Conservation (phyloP, 177 flowering plant species). For the Vitis hybrid region DNA sequence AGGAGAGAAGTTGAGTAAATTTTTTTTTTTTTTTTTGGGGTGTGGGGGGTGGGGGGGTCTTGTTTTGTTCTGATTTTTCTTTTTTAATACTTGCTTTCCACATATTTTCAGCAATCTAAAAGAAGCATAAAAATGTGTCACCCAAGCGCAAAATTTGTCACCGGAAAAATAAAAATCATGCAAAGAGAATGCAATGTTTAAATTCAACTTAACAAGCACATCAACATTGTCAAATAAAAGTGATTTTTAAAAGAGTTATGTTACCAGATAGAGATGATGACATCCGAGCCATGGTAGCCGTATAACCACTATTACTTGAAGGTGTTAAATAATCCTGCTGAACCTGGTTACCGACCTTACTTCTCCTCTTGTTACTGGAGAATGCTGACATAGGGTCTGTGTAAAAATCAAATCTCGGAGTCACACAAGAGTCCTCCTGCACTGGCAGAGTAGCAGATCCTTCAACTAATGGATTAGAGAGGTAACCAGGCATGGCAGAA, state of each 20-base stretch:
- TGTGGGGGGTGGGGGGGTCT: no score
- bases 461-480: constrained; percentile 62
- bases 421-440: constrained; percentile 14
- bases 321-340: constrained; percentile 25
- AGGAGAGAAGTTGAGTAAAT: no score
- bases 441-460: constrained; percentile 16
- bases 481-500: constrained; percentile 21
- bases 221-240: no score
- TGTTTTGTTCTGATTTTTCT: no score
- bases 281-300: constrained; percentile 14
- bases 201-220: no score
- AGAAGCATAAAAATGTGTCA: no score
- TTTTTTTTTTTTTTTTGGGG: no score
- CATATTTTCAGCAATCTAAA: no score
- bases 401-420: constrained; percentile 71
- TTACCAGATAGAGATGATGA: constrained; percentile 27
- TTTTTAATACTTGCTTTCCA: no score
- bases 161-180: no score
- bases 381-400: constrained; percentile 79
- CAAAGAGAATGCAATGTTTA: no score
- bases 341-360: constrained; percentile 15
- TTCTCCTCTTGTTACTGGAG: constrained; percentile 48
- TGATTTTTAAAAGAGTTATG: neutral
- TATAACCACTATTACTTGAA: constrained; percentile 12
- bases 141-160: no score